Base-by-base conservation (phyloP, 148 eudicot genomes). In the Chenopodium formosanum region DNA sequence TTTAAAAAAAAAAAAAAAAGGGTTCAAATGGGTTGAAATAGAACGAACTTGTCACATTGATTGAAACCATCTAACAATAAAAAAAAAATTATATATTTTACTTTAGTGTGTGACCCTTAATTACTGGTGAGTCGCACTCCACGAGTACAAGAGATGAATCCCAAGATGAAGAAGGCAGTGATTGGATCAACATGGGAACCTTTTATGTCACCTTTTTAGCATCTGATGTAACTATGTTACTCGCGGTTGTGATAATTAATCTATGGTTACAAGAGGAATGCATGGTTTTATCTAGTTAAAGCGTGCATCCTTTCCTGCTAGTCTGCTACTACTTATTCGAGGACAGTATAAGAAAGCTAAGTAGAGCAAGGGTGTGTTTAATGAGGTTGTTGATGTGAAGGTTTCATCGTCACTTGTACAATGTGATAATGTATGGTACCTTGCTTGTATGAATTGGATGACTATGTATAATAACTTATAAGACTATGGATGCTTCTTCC, bases 271-370 rank as follows among this genome's bases (percentile, higher is more conserved):
- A 67, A 63, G 78, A 32, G 12, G 27, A 74, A 37, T 23, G 50
- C 14, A 75, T 74, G 40, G 79, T 81, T 64, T 62, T 73, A 63
- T 37, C 79, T 76, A 7, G 79, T 56, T 3, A 37, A 76, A 32
- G 4, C 6, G 7, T 58, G 79, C 29, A 76, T 76, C 69, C 34
- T 29, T 56, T 76, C 68, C 7, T 19, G 47, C 48, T 76, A 32
- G 2, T 50, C 2, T 19, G 46, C 48, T 76, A 32, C 16, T 19
- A 76, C 47, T 76, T 76, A 25, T 8, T 58, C 32, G 67, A 31
- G 79, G 47, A 76, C 12, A 56, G 3, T 20, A 56, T 56, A 22
- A 27, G n/a, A 75, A 56, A 56, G n/a, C 60, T 75, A 11, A 27
- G 44, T 65, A 75, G 78, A 68, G 71, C n/a, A 60, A 60, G 65